These are phyloP conservation scores for Ustilago sp. DNA, from an alignment of 1,284 basidiomycete species.

Conservation along the genomic window DNA sequence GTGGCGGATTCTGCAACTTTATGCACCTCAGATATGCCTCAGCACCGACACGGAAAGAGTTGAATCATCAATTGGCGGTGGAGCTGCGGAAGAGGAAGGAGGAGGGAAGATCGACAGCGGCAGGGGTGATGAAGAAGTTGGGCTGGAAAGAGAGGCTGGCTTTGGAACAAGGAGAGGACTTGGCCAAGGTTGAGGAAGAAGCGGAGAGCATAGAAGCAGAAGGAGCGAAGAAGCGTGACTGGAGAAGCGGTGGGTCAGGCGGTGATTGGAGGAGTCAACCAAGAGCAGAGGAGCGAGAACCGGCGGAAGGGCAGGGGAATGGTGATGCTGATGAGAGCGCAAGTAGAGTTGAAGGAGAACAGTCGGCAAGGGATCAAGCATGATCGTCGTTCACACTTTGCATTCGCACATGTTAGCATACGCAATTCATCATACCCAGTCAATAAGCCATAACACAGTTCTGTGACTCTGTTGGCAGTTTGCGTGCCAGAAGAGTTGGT, in stretches of 20 bases:
- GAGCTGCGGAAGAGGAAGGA: conserved; percentile 53
- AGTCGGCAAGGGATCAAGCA: background rate
- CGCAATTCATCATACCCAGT: background rate
- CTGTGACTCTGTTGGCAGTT: no score
- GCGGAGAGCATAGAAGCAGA: conserved; percentile 11
- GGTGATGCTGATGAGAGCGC: background rate
- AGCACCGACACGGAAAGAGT: conserved; percentile 46
- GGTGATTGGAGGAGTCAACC: conserved; percentile 41
- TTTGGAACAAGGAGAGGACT: conserved; percentile 29
- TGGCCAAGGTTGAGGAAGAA: conserved; percentile 3
- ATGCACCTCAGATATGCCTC: conserved; percentile 80
- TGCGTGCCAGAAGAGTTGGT: no score
- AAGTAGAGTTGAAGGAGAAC: background rate
- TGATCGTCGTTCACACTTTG: background rate
- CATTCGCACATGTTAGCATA: background rate
- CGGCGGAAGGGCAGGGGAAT: background rate
- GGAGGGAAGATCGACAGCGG: conserved; percentile 28
- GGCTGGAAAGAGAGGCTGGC: conserved; percentile 52
- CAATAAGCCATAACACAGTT: no score
- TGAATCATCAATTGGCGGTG: conserved; percentile 64
- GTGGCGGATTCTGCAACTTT: conserved; percentile 88
- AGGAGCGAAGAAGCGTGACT: background rate
- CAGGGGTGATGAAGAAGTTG: conserved; percentile 26
- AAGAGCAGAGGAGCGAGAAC: conserved; percentile 6
- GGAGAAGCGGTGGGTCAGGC: conserved; percentile 1